These are phyloP conservation scores for Osmanthus fragrans DNA, from an alignment of 257 asterid genomes.

Conservation along the genomic window DNA sequence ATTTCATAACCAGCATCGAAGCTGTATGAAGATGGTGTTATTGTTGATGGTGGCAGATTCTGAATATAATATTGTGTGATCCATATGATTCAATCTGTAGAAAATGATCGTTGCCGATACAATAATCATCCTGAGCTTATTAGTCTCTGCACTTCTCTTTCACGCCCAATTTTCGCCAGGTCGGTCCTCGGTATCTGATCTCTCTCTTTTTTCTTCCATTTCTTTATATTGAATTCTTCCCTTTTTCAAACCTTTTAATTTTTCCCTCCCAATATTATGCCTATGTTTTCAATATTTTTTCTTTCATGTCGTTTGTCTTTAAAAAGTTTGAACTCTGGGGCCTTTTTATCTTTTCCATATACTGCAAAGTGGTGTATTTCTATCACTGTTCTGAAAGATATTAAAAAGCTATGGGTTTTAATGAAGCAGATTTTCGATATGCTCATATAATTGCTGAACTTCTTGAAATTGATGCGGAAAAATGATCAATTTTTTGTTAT, in stretches of 20 bases:
- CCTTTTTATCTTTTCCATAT: not conserved
- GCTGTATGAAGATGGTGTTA: not conserved
- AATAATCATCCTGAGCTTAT: conserved; percentile 21
- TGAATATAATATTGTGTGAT: conserved; percentile 26
- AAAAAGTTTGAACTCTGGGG: not conserved
- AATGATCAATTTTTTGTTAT: not conserved
- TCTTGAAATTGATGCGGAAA: not conserved
- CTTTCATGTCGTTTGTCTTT: not conserved
- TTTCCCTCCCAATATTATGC: not conserved
- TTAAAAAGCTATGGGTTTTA: not conserved
- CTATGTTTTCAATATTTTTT: not conserved
- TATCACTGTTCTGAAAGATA: not conserved
- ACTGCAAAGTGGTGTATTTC: not conserved
- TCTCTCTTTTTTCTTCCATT: not conserved
- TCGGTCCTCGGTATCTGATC: conserved; percentile 25
- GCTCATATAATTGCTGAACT: not conserved
- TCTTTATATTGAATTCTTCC: not conserved
- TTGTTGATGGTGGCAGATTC: conserved; percentile 12
- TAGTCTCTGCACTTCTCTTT: conserved; percentile 11
- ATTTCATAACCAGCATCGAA: not conserved
- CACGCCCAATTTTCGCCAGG: conserved; percentile 37
- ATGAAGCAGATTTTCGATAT: not conserved
- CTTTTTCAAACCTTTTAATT: no score
- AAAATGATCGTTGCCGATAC: conserved; percentile 37
- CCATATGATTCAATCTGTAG: conserved; percentile 31